Base-by-base conservation (phyloP, 1,139 yeast genomes). In the Taiozyma onychis region DNA sequence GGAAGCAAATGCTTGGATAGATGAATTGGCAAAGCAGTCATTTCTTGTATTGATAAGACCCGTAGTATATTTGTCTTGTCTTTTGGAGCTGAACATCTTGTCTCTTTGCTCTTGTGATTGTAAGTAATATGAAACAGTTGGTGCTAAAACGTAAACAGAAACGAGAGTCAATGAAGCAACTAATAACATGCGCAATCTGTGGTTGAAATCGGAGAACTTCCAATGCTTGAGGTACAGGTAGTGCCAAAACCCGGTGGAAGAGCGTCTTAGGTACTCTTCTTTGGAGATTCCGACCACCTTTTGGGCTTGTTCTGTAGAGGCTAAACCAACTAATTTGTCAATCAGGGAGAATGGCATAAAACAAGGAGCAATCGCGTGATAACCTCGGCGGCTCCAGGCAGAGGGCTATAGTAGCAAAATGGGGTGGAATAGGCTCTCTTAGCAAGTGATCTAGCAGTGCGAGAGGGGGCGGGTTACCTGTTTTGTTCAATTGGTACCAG, bases 11-110 rank as follows among this genome's bases (percentile, higher is more conserved):
- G 97, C 95, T 66, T 91, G 98, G 24, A 93, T 65, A 1, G 91
- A 84, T n/a, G 95, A 81, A 63, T 93, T 91, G 54, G 96, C 97
- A 69, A 88, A 91, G 66, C 98, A 91, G 65, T 90, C 97, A 60
- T 88, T 88, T 53, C 93, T 79, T 56, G 84, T 75, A 66, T 91
- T 93, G 57, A 84, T 75, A 45, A 91, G 72, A 3, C 97, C 97
- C 0, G 95, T 88, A 16, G 96, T 86, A 62, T 81, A 74, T 57
- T 78, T 83, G 61, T 83, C 95, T n/a, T 83, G 83, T 61, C 90
- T 71, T 57, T 77, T 81, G 2, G 68, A 60, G 39, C 54, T 52
- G 48, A 61, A 60, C 65, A 61, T 61, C 44, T 48, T 52, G 5
- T 49, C 41, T 44, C 48, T 52, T 21, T 57, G 51, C n/a, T 57